Base-by-base conservation (phyloP, 2,329 filamentous ascomycete genomes). In the Zymoseptoria brevis region DNA sequence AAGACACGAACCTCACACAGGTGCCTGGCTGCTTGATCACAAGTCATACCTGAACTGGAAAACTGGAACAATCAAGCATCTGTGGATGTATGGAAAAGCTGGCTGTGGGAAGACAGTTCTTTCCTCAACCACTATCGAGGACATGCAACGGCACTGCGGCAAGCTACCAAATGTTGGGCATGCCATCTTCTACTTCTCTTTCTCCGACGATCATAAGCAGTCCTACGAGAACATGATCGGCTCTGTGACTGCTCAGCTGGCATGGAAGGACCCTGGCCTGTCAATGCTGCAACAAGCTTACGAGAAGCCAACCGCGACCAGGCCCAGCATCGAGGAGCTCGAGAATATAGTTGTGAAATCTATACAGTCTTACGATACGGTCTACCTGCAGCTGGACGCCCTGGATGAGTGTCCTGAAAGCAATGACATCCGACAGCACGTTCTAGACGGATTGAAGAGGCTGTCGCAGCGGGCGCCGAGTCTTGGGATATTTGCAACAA, bases 71-170 rank as follows among this genome's bases (percentile, higher is more conserved):
- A 19, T 19, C 21, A 11, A 21, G 4, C 52, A 57, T 55, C 19
- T 69, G 4, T 68, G 67, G 66, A 19, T 68, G 13, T 57, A 64
- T 26, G 67, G 67, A 50, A 64, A 58, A 30, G 53, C 66, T 52
- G 67, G 67, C 8, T 64, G 64, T 49, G 63, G 67, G 8, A 68
- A 68, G 59, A 67, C 66, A 8, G 51, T 67, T 6, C 57, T 68
- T 4, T 62, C 55, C 54, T 68, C 66, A 1, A 62, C 61, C 1
- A 57, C 60, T 21, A 58, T 68, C 8, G 55, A 62, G 8, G 57
- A 65, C 19, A 26, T 56, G 9, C 45, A 30, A 24, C 11, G 9
- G 24, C 50, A 61, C 24, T 60, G 55, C 49, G 16, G 51, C 7
- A 52, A 19, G 16, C 13, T 21, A 4, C 26, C 52, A 4, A 54